Evolutionary conservation across 768 basidiomycete genomes (phyloP).

Genomic region (Lyophyllum decastes): DNA sequence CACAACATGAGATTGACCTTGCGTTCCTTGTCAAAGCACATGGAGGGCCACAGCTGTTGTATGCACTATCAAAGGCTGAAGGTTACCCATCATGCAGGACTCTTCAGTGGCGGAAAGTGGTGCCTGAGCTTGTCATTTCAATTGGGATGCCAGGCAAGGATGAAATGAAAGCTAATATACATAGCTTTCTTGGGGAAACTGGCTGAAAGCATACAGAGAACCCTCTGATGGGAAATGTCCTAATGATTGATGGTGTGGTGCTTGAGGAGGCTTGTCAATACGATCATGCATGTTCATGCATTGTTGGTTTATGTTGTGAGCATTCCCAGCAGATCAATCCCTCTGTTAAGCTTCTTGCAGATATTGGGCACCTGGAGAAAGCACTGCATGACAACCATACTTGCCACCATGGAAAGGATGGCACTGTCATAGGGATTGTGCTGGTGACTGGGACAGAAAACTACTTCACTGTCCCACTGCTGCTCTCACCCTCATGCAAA

Average conservation of each 20-base stretch:
- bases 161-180: neutral
- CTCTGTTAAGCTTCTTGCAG: neutral
- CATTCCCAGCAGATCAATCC: neutral
- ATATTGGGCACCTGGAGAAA: neutral
- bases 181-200: neutral
- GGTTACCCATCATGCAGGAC: constrained; percentile 22
- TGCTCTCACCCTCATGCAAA: constrained; percentile 27
- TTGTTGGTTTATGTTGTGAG: constrained; percentile 2
- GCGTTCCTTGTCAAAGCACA: constrained; percentile 27
- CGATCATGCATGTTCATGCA: constrained; percentile 4
- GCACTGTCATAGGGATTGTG: constrained; percentile 26
- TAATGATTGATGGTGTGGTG: constrained; percentile 29
- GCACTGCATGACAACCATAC: neutral
- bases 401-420: constrained; percentile 27
- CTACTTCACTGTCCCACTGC: constrained; percentile 22
- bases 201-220: constrained; percentile 1
- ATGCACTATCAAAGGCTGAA: constrained; percentile 23
- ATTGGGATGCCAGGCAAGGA: neutral
- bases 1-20: constrained; percentile 23
- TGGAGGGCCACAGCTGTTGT: constrained; percentile 25
- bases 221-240: constrained; percentile 13
- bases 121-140: constrained; percentile 16
- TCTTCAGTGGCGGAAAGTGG: constrained; percentile 1
- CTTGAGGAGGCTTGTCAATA: constrained; percentile 22
- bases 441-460: constrained; percentile 20